Base-by-base conservation (phyloP, 495 filamentous ascomycete genomes). In the Delitschia confertaspora region DNA sequence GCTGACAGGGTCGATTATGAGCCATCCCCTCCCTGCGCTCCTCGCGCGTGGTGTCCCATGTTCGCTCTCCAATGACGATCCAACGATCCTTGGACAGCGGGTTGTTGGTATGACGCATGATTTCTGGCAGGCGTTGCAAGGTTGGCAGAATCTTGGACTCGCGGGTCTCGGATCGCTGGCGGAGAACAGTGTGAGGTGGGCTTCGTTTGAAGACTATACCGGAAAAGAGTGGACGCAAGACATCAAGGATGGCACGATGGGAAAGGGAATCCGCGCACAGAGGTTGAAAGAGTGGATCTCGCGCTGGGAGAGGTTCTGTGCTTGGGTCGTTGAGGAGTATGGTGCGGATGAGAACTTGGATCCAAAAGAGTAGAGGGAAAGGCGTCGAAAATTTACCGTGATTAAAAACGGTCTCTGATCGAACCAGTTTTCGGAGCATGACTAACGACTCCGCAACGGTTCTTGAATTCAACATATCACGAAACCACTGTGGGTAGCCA, bases 111-210 rank as follows among this genome's bases (percentile, higher is more conserved):
- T 87, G 67, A 88, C 82, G 3, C 79, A 91, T 60, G 85, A 93
- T 57, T 93, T 89, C 63, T 95, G 87, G 87, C 85, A 89, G 61
- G 83, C 83, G 4, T 64, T 96, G 27, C 85, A 91, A 55, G 83
- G 80, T 1, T 83, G 86, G 66, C 76, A 93, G 41, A 89, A 85
- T 50, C 72, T 94, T 18, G 91, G 87, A 10, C 62, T 93, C 18
- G 83, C 80, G 13, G 85, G 85, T 0, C 63, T 89, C 27, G 89
- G 86, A 3, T 80, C 79, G 53, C 69, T 98, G 54, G 89, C 84
- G 10, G 86, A 95, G 68, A 96, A 93, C 45, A 93, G 87, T 41
- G 79, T 98, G 27, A 71, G 82, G 21, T 95, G 84, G 82, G 85
- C 88, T 17, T 80, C 81, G 23, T 95, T 83, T 58, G 83, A 88